Evolutionary conservation across 176 grass and related monocot genomes (phyloP), one percentile per base, ranked within the genome.

Genomic region (Pharus latifolius): DNA sequence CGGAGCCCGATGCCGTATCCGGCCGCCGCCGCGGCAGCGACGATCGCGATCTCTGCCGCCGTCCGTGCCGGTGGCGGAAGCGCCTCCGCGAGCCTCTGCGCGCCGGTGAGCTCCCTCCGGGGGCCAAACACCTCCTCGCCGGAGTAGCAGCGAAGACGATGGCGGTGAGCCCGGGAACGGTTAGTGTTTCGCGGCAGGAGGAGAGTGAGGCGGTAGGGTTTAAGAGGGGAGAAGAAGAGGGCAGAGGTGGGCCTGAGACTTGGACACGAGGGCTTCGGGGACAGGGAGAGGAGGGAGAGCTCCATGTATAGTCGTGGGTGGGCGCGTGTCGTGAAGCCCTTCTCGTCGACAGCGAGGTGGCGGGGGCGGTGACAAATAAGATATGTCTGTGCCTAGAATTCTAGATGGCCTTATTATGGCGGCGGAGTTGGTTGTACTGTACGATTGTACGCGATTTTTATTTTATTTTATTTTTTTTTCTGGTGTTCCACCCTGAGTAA

Each of bases 1-100:
- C 82, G 84, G 24, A 88, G 82, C 59, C 87, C 94, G 78, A 98
- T 38, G 30, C 89, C 86, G 66, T 87, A 97, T 1, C 89, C 94
- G 0, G 75, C 83, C 23, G 66, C 71, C 14, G 75, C 14, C 16
- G 94, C 94, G 13, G 75, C 78, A 4, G 74, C 83, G 19, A 78
- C 83, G 54, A 98, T 34, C 44, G 78, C 75, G 18, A 82, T 69
- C 50, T 91, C 86, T 43, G 86, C 80, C n/a, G 86, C 90, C 46
- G 86, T 66, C 56, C 87, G 67, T 40, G 76, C 95, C 5, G 82
- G 71, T 16, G 81, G 95, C 3, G 95, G 73, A 3, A 98, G 71
- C 10, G 71, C 33, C 71, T 90, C 78, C 49, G 91, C 80, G 20
- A 94, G 37, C 17, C 82, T 68, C 67, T 91, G 90, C 37, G 87